phyloP scores from a whole-genome alignment of 1,139 yeast species.

The Yamadazyma pseudoaaseri region DNA sequence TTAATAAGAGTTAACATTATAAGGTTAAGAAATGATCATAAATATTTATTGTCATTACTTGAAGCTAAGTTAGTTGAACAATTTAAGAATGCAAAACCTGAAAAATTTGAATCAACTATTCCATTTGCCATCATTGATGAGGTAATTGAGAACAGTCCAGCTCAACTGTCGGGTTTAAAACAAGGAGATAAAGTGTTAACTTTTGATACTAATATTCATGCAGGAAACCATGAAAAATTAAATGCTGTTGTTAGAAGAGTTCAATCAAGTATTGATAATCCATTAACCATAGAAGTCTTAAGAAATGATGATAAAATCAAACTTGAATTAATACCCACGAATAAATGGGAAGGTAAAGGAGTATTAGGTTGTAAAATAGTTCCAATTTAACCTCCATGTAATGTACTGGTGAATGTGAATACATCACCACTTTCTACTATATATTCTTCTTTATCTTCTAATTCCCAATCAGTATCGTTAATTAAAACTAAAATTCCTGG shows the following conservation, averaged over 20 bases:
- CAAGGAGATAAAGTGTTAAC: constrained; percentile 49
- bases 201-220: constrained; percentile 52
- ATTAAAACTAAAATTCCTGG: constrained; percentile 91
- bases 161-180: constrained; percentile 37
- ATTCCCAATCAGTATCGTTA: constrained; percentile 96
- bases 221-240: constrained; percentile 50
- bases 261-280: constrained; percentile 22
- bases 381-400: constrained; percentile 85
- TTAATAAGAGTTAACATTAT: constrained; percentile 63
- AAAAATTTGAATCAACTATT: constrained; percentile 15
- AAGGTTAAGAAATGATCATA: constrained; percentile 67
- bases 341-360: constrained; percentile 70
- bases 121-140: constrained; percentile 62
- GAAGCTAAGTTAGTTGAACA: constrained; percentile 46
- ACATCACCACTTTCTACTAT: constrained; percentile 72
- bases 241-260: constrained; percentile 35
- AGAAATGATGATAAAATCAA: constrained; percentile 25
- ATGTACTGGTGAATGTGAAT: constrained; percentile 84
- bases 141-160: constrained; percentile 50
- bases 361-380: constrained; percentile 68
- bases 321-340: constrained; percentile 49
- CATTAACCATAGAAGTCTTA: constrained; percentile 33
- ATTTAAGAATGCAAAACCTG: constrained; percentile 22
- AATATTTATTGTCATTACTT: constrained; percentile 45
- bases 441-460: constrained; percentile 85